Conservation (phyloP, 495 filamentous ascomycete species). For the Recurvomyces mirabilis region DNA sequence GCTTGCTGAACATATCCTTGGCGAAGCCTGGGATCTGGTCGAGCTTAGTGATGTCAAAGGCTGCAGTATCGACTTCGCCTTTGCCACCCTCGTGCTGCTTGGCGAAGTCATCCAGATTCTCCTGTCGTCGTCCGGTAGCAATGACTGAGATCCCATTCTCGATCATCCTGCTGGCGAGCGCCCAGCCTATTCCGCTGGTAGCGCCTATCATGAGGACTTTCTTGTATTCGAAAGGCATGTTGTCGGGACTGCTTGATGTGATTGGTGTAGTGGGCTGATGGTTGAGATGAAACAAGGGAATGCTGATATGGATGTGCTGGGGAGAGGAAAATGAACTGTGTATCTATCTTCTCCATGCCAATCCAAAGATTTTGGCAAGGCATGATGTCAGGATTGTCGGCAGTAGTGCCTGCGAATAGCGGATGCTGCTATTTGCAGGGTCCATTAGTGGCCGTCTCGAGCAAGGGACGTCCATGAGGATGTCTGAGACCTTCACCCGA, state of each 20-base stretch:
- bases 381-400: too few species aligned
- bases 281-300: too few species aligned
- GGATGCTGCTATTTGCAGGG: too few species aligned
- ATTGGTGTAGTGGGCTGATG: too few species aligned
- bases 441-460: too few species aligned
- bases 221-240: conserved; percentile 40
- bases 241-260: not conserved
- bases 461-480: too few species aligned
- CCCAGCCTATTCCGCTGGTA: conserved; percentile 59
- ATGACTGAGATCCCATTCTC: conserved; percentile 49
- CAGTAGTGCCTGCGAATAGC: too few species aligned
- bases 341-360: too few species aligned
- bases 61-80: conserved; percentile 40
- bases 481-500: too few species aligned
- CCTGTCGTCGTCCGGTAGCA: conserved; percentile 52
- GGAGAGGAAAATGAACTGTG: too few species aligned
- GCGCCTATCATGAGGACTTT: conserved; percentile 61
- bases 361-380: too few species aligned
- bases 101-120: conserved; percentile 53
- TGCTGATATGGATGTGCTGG: too few species aligned
- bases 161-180: conserved; percentile 52
- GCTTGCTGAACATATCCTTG: conserved; percentile 39
- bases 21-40: conserved; percentile 47
- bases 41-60: conserved; percentile 55
- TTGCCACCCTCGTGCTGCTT: conserved; percentile 47